phyloP scores from a whole-genome alignment of 345 rosid species.

The Conringia planisiliqua region DNA sequence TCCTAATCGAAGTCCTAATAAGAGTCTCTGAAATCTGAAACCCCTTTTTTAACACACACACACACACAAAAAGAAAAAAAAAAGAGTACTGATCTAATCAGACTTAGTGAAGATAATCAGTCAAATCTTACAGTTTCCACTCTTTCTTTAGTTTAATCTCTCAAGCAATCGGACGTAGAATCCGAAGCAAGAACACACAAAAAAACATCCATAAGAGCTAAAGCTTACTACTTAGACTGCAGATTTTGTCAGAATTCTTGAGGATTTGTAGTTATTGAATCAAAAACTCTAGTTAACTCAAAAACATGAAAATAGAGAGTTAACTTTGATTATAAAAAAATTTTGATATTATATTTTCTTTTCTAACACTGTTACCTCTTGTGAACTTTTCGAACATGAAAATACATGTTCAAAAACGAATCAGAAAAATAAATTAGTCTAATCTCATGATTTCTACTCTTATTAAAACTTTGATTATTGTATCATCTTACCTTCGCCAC shows the following conservation, averaged over 20 bases:
- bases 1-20: not conserved
- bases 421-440: not conserved
- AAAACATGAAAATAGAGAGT: not conserved
- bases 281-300: not conserved
- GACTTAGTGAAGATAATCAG: not conserved
- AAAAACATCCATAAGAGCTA: not conserved
- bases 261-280: not conserved
- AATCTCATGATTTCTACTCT: not conserved
- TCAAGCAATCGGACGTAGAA: not conserved
- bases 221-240: not conserved
- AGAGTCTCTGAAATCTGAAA: not conserved
- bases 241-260: not conserved
- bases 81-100: not conserved
- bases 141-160: not conserved
- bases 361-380: too few species aligned
- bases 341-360: too few species aligned
- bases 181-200: not conserved
- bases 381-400: not conserved
- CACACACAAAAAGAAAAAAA: not conserved
- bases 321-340: not conserved
- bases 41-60: not conserved
- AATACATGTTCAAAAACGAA: not conserved
- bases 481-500: conserved; percentile 66
- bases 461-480: not conserved
- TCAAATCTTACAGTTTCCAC: not conserved